Evolutionary conservation across 805 yeast species (phyloP).

Genomic region (Ogataea dorogensis): DNA sequence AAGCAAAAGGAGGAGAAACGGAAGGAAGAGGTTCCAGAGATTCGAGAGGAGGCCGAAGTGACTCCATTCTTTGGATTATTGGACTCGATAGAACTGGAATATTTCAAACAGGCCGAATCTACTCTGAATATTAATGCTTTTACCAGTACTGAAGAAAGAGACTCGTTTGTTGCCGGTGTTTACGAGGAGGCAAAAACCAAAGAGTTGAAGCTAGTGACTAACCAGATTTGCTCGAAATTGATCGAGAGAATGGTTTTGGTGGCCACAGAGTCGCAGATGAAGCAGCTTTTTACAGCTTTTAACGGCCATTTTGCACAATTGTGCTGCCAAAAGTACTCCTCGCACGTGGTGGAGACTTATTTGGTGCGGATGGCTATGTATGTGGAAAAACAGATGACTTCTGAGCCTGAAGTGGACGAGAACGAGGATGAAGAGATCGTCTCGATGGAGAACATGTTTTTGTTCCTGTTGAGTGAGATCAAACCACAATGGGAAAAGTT

Average conservation of each 20-base stretch:
- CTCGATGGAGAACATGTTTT: slow-evolving; percentile 65
- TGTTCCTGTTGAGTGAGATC: slow-evolving; percentile 64
- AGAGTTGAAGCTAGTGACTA: slow-evolving; percentile 87
- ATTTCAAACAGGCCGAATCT: slow-evolving; percentile 90
- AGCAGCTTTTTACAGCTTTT: slow-evolving; percentile 62
- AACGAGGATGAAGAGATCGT: slow-evolving; percentile 41
- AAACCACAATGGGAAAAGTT: slow-evolving; percentile 57
- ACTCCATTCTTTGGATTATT: slow-evolving; percentile 79
- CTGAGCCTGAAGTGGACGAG: slow-evolving; percentile 34
- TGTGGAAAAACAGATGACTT: slow-evolving; percentile 66
- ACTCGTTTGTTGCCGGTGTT: slow-evolving; percentile 70
- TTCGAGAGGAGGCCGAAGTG: slow-evolving; percentile 13
- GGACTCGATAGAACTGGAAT: slow-evolving; percentile 80
- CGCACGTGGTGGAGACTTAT: slow-evolving; percentile 89
- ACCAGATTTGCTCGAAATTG: slow-evolving; percentile 91
- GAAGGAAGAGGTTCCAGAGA: slow-evolving; percentile 2
- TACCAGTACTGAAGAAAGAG: slow-evolving; percentile 67
- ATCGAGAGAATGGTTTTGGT: slow-evolving; percentile 79
- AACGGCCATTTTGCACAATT: slow-evolving; percentile 73
- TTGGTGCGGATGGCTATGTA: slow-evolving; percentile 71
- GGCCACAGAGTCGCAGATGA: slow-evolving; percentile 64
- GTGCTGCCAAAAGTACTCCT: slow-evolving; percentile 84
- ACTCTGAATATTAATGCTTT: slow-evolving; percentile 80
- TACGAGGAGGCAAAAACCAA: slow-evolving; percentile 85
- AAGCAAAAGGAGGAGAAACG: slow-evolving; percentile 12